Base-by-base conservation (phyloP, 176 grass and related monocot genomes). In the Aegilops tauschii region DNA sequence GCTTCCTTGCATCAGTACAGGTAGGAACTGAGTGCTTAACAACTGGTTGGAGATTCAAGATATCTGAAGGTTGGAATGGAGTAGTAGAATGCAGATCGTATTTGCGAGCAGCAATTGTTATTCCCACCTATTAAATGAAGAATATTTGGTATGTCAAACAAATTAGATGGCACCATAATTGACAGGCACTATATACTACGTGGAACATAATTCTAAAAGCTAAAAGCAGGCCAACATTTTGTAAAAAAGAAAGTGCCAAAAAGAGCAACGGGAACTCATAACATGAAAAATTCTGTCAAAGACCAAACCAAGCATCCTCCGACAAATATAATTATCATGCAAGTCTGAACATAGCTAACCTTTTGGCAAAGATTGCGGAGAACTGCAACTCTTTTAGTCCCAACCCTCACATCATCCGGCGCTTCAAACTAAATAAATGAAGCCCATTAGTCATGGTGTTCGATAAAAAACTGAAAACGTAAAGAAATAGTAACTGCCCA, bases 311-410 rank as follows among this genome's bases (percentile, higher is more conserved):
- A 65, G 64, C 36, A 65, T 36, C 36, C 27, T 65, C 18, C 72
- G 12, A 77, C 10, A 82, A 69, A 78, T 36, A 36, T 2, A 80
- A 85, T 58, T 78, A 79, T 27, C 42, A 68, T 12, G 12, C 13
- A 84, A 32, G 18, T 37, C 39, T 68, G 52, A 59, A 70, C 40
- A 45, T n/a, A 63, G 39, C 69, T 21, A 62, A 99, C 97, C 97
- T 97, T 99, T 85, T 88, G 83, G 89, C 97, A 99, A 72, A 99
- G 85, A 94, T 99, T 97, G 61, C 94, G 92, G 27, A 99, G 86
- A 32, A 96, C 97, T 28, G 83, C 80, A 67, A 99, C 85, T 70
- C 87, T 92, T 73, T 87, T 99, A 71, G 89, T 83, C 44, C 49
- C 83, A 77, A 83, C 29, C 80, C 84, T 99, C 37, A 86, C 90